Percentiles rank a stretch among this genome's conserved stretches.
These are phyloP conservation scores for Heliamphora pulchella DNA, from an alignment of 179 eudicot genomes.

Conservation along the genomic window DNA sequence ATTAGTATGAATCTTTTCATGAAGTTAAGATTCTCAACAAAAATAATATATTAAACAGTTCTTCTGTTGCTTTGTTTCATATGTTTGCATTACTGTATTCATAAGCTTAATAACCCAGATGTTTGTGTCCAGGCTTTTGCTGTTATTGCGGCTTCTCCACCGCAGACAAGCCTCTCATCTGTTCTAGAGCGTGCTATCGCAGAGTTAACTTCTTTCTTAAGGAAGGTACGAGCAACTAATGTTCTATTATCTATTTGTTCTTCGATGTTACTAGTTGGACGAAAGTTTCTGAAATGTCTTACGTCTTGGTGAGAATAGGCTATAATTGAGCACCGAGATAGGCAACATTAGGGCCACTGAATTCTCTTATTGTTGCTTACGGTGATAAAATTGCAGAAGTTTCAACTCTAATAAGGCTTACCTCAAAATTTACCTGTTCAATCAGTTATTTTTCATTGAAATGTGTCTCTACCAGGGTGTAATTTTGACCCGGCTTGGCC, in stretches of 20 bases:
- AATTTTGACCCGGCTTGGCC: too few species aligned
- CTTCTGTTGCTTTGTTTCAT: not conserved
- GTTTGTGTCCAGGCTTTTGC: conserved; percentile 68
- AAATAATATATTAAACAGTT: too few species aligned
- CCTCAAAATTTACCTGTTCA: too few species aligned
- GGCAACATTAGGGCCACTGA: conserved; percentile 92
- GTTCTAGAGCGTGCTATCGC: conserved; percentile 78
- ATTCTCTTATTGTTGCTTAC: conserved; percentile 75
- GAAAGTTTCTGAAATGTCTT: conserved; percentile 10
- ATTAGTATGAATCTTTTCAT: too few species aligned
- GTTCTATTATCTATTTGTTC: not conserved
- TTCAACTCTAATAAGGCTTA: too few species aligned
- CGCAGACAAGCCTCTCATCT: conserved; percentile 70
- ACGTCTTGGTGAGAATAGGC: conserved; percentile 44
- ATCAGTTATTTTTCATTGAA: too few species aligned
- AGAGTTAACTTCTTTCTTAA: conserved; percentile 84
- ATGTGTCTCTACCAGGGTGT: too few species aligned
- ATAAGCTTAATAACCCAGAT: conserved; percentile 2
- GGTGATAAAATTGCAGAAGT: conserved; percentile 21
- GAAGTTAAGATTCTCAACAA: too few species aligned
- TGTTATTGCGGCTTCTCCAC: conserved; percentile 86
- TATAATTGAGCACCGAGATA: conserved; percentile 76
- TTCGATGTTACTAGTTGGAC: not conserved
- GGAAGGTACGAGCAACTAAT: conserved; percentile 51
- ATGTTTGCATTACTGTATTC: not conserved